Evolutionary conservation across 23 red algal genomes (phyloP).

Genomic region (Pyropia yezoensis): DNA sequence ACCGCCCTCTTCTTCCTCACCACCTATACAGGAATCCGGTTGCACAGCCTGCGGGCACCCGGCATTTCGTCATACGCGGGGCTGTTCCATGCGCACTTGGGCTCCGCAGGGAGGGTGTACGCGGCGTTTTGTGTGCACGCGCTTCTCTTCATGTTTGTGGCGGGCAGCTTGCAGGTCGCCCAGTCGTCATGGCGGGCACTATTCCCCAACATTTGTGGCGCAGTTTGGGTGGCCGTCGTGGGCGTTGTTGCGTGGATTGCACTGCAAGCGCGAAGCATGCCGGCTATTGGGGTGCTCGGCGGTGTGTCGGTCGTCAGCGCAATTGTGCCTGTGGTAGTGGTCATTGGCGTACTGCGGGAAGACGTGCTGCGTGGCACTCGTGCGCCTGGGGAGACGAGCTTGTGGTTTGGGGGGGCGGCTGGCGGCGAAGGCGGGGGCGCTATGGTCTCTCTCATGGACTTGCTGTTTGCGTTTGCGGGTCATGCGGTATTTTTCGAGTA

Average conservation of each 20-base stretch:
- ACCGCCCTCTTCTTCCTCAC: constrained; percentile 1
- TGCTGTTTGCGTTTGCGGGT: constrained; percentile 26
- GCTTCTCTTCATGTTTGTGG: not conserved
- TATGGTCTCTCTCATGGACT: constrained; percentile 11
- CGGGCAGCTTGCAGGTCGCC: not conserved
- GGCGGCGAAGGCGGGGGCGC: not conserved
- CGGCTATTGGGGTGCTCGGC: not conserved
- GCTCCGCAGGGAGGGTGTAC: not conserved
- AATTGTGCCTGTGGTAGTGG: not conserved
- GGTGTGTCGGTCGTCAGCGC: not conserved
- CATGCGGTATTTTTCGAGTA: constrained; percentile 22
- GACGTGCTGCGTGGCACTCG: not conserved
- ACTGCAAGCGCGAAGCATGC: constrained; percentile 1
- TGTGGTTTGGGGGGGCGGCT: constrained; percentile 6
- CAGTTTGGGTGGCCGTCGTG: not conserved
- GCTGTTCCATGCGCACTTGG: not conserved
- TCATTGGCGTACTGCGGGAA: not conserved
- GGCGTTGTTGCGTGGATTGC: not conserved
- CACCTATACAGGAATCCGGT: not conserved
- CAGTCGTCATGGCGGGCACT: not conserved
- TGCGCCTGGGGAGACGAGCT: not conserved
- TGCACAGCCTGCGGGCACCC: not conserved
- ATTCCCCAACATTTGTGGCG: not conserved
- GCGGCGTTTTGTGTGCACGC: constrained; percentile 4
- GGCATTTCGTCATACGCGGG: not conserved